Evolutionary conservation across 805 yeast species (phyloP).

Genomic region (Cyberlindnera bimundalis): DNA sequence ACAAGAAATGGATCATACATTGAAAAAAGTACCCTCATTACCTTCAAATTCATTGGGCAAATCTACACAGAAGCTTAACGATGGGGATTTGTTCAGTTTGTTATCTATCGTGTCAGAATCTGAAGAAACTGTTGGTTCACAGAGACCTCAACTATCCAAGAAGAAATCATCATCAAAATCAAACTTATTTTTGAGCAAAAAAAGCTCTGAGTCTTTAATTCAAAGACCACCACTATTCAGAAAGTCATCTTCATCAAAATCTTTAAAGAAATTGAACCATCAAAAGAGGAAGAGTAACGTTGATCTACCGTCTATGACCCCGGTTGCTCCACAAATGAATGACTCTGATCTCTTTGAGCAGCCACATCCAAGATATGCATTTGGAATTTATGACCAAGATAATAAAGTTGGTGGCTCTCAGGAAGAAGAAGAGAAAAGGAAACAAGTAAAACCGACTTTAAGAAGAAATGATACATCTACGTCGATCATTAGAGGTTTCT

Average conservation of each 20-base stretch:
- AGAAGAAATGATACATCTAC: conserved; percentile 27
- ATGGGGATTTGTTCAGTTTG: conserved; percentile 27
- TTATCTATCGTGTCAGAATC: conserved; percentile 28
- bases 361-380: conserved; percentile 30
- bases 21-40: not conserved
- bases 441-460: conserved; percentile 12
- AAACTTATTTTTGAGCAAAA: conserved; percentile 16
- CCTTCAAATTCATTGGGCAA: conserved; percentile 10
- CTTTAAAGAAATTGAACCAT: conserved; percentile 23
- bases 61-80: conserved; percentile 24
- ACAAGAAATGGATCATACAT: not conserved
- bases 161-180: conserved; percentile 21
- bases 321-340: conserved; percentile 12
- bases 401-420: not conserved
- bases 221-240: conserved; percentile 22
- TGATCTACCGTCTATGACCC: conserved; percentile 17
- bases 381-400: conserved; percentile 23
- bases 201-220: conserved; percentile 16
- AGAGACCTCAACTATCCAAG: conserved; percentile 22
- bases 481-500: conserved; percentile 29
- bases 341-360: conserved; percentile 28
- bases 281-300: conserved; percentile 14
- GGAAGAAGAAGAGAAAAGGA: not conserved
- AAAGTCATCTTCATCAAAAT: conserved; percentile 27
- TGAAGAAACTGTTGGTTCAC: conserved; percentile 21